Percentiles rank a stretch among this genome's conserved stretches.
These are phyloP conservation scores for Bipolaris oryzae DNA, from an alignment of 2,329 filamentous ascomycete species.

Conservation along the genomic window DNA sequence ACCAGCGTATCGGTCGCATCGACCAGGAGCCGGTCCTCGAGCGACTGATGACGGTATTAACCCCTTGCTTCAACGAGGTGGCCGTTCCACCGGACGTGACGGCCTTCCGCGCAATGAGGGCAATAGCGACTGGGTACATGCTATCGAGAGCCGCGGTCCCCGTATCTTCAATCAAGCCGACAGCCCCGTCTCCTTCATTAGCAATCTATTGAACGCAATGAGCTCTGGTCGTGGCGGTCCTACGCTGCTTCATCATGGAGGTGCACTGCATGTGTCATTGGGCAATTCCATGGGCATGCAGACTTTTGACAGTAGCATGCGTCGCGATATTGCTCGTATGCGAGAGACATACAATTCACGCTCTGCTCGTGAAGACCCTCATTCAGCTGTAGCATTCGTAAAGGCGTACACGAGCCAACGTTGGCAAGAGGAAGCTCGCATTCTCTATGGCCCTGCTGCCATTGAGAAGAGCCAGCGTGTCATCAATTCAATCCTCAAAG, in stretches of 20 bases:
- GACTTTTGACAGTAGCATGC: slow-evolving; percentile 41
- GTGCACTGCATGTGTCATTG: slow-evolving; percentile 60
- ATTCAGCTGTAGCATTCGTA: slow-evolving; percentile 77
- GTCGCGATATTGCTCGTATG: slow-evolving; percentile 40
- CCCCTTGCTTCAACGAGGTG: slow-evolving; percentile 75
- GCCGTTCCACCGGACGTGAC: slow-evolving; percentile 40
- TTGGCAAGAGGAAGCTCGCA: slow-evolving; percentile 88
- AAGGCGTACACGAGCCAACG: slow-evolving; percentile 73
- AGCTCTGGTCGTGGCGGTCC: slow-evolving; percentile 45
- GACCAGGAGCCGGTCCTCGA: slow-evolving; percentile 60
- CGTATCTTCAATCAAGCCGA: slow-evolving; percentile 54
- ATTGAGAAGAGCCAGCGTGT: slow-evolving; percentile 73
- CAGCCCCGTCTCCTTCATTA: slow-evolving; percentile 61
- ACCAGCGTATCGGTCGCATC: slow-evolving; percentile 59
- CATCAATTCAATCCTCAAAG: slow-evolving; percentile 70
- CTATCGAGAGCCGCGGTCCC: slow-evolving; percentile 55
- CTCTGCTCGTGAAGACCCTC: slow-evolving; percentile 62
- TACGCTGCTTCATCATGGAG: slow-evolving; percentile 47
- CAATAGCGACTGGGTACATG: slow-evolving; percentile 60
- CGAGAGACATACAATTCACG: slow-evolving; percentile 41
- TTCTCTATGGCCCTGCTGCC: slow-evolving; percentile 76
- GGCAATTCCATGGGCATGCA: slow-evolving; percentile 47
- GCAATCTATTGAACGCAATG: slow-evolving; percentile 63
- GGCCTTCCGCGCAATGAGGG: slow-evolving; percentile 44
- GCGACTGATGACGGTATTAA: slow-evolving; percentile 82